Evolutionary conservation across 805 yeast species (phyloP).

Genomic region (Yarrowia yakushimensis): DNA sequence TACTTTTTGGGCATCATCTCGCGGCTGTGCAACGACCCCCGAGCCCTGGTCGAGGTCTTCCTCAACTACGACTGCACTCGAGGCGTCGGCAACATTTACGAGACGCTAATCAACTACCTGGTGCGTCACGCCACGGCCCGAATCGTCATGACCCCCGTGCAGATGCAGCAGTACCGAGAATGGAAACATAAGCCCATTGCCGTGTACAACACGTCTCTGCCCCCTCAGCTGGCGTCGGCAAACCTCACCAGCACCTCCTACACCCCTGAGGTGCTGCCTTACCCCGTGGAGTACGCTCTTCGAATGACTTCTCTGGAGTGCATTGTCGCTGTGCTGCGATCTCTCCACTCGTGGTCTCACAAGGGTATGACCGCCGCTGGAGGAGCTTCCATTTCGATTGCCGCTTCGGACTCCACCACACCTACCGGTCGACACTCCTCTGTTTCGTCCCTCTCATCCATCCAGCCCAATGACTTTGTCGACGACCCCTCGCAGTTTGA

Average conservation of each 20-base stretch:
- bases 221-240: constrained; percentile 73
- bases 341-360: constrained; percentile 84
- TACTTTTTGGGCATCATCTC: constrained; percentile 78
- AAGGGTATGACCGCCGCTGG: constrained; percentile 44
- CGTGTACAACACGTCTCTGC: constrained; percentile 66
- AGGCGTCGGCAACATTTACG: constrained; percentile 78
- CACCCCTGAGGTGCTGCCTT: constrained; percentile 34
- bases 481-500: constrained; percentile 87
- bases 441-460: constrained; percentile 2
- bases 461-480: constrained; percentile 29
- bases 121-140: constrained; percentile 67
- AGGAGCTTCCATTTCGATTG: constrained; percentile 26
- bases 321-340: constrained; percentile 74
- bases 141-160: constrained; percentile 67
- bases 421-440: constrained; percentile 13
- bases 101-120: constrained; percentile 71
- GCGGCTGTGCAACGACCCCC: constrained; percentile 80
- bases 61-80: constrained; percentile 93
- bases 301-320: constrained; percentile 78
- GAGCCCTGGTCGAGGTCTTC: constrained; percentile 86
- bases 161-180: constrained; percentile 56
- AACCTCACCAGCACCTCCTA: constrained; percentile 47
- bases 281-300: constrained; percentile 76
- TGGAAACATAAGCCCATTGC: constrained; percentile 53
- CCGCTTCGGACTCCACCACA: constrained; percentile 25